A percentile compares a stretch with the other conserved stretches of the same genome.
Conservation (phyloP, 495 filamentous ascomycete species). For the Neurospora pannonica region DNA sequence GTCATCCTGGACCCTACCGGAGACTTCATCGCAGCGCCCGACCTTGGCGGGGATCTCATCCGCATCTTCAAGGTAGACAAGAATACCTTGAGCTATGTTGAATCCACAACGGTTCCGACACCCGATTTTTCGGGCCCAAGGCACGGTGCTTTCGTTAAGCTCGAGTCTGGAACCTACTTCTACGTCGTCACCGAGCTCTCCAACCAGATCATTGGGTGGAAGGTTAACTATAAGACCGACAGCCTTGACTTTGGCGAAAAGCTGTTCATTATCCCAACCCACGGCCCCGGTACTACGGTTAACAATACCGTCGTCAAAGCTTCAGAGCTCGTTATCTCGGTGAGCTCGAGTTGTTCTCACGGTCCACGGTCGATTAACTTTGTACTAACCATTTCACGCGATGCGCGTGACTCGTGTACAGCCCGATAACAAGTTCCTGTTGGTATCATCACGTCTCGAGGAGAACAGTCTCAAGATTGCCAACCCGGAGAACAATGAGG, state of each 20-base stretch:
- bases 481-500: slow-evolving; percentile 35
- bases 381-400: not conserved
- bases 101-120: slow-evolving; percentile 21
- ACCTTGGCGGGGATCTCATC: slow-evolving; percentile 63
- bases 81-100: slow-evolving; percentile 24
- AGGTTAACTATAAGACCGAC: slow-evolving; percentile 43
- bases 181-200: slow-evolving; percentile 57
- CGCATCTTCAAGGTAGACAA: slow-evolving; percentile 51
- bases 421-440: slow-evolving; percentile 51
- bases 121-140: slow-evolving; percentile 53
- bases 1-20: slow-evolving; percentile 61
- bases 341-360: slow-evolving; percentile 23
- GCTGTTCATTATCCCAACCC: slow-evolving; percentile 34
- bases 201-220: slow-evolving; percentile 48
- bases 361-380: not conserved
- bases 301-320: slow-evolving; percentile 32
- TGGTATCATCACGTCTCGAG: slow-evolving; percentile 55
- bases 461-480: slow-evolving; percentile 31
- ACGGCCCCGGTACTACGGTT: slow-evolving; percentile 27
- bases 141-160: slow-evolving; percentile 52
- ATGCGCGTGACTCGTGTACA: slow-evolving; percentile 11
- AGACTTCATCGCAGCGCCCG: slow-evolving; percentile 54
- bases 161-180: slow-evolving; percentile 39
- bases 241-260: slow-evolving; percentile 35
- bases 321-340: slow-evolving; percentile 52